phyloP scores from a whole-genome alignment of 1,139 yeast species.

The Chernovozyma sophiae-reginae region DNA sequence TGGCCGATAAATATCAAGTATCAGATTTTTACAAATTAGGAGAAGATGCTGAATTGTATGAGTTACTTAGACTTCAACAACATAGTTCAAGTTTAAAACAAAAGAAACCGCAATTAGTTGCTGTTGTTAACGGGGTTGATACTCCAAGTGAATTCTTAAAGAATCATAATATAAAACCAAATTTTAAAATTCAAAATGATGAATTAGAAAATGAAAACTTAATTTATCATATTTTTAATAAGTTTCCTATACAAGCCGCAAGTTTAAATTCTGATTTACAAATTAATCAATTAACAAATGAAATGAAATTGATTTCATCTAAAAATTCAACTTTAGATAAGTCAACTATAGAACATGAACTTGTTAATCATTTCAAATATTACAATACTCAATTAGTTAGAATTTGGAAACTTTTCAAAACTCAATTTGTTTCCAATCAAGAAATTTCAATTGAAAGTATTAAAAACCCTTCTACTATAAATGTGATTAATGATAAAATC shows the following conservation, averaged over 20 bases:
- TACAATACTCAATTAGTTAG: slow-evolving; percentile 27
- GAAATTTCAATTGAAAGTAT: slow-evolving; percentile 4
- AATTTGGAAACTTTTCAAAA: slow-evolving; percentile 33
- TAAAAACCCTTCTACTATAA: slow-evolving; percentile 5
- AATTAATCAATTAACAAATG: slow-evolving; percentile 26
- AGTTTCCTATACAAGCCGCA: slow-evolving; percentile 16
- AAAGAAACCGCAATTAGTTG: slow-evolving; percentile 28
- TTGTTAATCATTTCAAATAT: slow-evolving; percentile 31
- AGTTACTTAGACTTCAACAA: slow-evolving; percentile 20
- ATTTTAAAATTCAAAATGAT: slow-evolving; percentile 16
- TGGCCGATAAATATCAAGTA: slow-evolving; percentile 41
- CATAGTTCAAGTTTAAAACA: slow-evolving; percentile 5
- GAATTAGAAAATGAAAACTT: slow-evolving; percentile 9
- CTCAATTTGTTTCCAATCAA: slow-evolving; percentile 4
- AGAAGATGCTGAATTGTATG: slow-evolving; percentile 22
- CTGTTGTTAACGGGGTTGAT: slow-evolving; percentile 39
- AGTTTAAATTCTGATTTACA: slow-evolving; percentile 7
- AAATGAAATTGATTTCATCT: slow-evolving; percentile 28
- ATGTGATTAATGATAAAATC: slow-evolving; percentile 36
- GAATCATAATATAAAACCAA: slow-evolving; percentile 11
- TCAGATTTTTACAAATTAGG: slow-evolving; percentile 31
- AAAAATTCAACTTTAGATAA: slow-evolving; percentile 8
- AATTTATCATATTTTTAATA: slow-evolving; percentile 13
- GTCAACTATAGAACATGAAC: slow-evolving; percentile 9
- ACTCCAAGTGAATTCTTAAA: slow-evolving; percentile 21